These are phyloP conservation scores for Komagataella pastoris DNA, from an alignment of 805 yeast genomes.

Conservation along the genomic window DNA sequence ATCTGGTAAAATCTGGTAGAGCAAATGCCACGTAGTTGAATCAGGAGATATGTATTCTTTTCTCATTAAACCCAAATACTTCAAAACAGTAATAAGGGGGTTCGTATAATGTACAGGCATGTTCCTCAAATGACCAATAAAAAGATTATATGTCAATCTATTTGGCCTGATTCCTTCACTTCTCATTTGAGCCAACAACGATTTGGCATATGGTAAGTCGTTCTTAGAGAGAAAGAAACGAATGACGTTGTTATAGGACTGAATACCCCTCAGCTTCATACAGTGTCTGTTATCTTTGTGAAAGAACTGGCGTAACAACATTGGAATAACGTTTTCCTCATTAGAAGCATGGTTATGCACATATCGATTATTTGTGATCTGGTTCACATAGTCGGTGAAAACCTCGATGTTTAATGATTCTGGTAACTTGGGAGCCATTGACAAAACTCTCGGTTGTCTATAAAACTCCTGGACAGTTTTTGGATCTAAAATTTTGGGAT, in stretches of 20 bases:
- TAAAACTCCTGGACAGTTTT: background rate
- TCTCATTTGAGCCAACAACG: slow-evolving; percentile 25
- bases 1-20: slow-evolving; percentile 19
- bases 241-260: slow-evolving; percentile 23
- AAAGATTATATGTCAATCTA: slow-evolving; percentile 23
- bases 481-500: background rate
- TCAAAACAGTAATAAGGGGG: slow-evolving; percentile 8
- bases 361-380: slow-evolving; percentile 1
- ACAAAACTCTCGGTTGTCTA: background rate
- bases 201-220: slow-evolving; percentile 27
- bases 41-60: slow-evolving; percentile 16
- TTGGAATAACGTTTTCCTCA: slow-evolving; percentile 22
- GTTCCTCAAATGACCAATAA: slow-evolving; percentile 15
- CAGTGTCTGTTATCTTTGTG: slow-evolving; percentile 23
- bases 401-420: background rate
- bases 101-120: slow-evolving; percentile 8
- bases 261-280: slow-evolving; percentile 13
- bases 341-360: slow-evolving; percentile 19
- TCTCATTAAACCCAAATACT: slow-evolving; percentile 19
- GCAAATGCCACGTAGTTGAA: slow-evolving; percentile 22
- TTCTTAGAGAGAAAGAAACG: slow-evolving; percentile 21
- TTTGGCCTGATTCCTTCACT: slow-evolving; percentile 18
- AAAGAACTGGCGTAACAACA: slow-evolving; percentile 22
- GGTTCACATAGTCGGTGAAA: slow-evolving; percentile 2
- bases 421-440: background rate